These are phyloP conservation scores for Collybia nuda DNA, from an alignment of 768 basidiomycete genomes.

Conservation along the genomic window DNA sequence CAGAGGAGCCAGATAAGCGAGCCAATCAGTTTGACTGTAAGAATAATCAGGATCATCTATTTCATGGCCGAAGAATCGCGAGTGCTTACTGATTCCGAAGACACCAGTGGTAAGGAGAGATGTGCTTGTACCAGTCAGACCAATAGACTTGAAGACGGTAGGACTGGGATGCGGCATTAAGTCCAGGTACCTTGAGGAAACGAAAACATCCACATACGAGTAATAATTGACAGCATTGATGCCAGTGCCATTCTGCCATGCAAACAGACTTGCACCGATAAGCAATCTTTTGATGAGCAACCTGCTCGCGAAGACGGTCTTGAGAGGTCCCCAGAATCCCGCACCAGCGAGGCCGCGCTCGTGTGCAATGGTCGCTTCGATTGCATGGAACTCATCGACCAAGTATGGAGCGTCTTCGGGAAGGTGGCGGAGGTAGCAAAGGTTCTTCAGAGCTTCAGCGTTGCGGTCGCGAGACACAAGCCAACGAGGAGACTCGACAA, in stretches of 20 bases:
- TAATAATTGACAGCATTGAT: constrained; percentile 48
- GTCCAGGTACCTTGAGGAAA: background rate
- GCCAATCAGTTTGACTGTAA: constrained; percentile 30
- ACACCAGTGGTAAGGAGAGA: constrained; percentile 45
- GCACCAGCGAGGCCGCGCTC: constrained; percentile 32
- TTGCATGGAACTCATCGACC: constrained; percentile 28
- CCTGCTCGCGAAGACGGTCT: constrained; percentile 26
- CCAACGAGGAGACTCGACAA: constrained; percentile 36
- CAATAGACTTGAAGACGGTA: constrained; percentile 47
- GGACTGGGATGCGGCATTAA: constrained; percentile 23
- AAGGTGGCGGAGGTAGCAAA: constrained; percentile 30
- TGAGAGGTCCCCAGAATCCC: constrained; percentile 31
- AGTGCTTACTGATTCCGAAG: constrained; percentile 44
- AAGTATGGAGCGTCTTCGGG: constrained; percentile 27
- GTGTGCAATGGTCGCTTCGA: constrained; percentile 28
- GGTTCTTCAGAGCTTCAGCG: constrained; percentile 27
- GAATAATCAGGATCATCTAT: background rate
- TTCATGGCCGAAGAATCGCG: background rate
- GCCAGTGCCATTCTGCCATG: constrained; percentile 46
- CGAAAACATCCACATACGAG: constrained; percentile 19
- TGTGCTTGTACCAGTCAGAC: constrained; percentile 34
- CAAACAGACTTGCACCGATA: constrained; percentile 36
- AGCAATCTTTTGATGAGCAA: constrained; percentile 30
- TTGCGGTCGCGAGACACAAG: constrained; percentile 34
- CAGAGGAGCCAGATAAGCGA: constrained; percentile 40